These are phyloP conservation scores for Exophiala spinifera DNA, from an alignment of 2,329 filamentous ascomycete genomes.

Conservation along the genomic window DNA sequence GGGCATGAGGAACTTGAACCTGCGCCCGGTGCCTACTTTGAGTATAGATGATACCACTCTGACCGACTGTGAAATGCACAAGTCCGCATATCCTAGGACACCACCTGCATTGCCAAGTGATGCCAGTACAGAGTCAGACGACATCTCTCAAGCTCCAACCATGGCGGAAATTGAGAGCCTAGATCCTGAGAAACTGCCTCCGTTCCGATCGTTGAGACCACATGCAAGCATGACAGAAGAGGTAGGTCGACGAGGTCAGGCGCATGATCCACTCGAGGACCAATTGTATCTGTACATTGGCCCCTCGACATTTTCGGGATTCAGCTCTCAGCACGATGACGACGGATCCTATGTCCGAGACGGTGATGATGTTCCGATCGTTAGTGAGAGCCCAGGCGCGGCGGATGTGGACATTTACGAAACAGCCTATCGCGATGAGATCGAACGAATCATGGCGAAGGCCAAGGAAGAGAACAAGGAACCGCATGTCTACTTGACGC, in stretches of 20 bases:
- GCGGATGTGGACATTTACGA: slow-evolving; percentile 89
- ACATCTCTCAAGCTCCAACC: slow-evolving; percentile 11
- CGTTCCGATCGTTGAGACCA: slow-evolving; percentile 24
- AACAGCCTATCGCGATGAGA: slow-evolving; percentile 77
- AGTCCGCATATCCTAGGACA: neutral
- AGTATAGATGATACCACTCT: slow-evolving; percentile 22
- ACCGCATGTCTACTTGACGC: slow-evolving; percentile 58
- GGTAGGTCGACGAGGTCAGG: slow-evolving; percentile 50
- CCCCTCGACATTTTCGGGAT: slow-evolving; percentile 47
- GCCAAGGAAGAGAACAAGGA: slow-evolving; percentile 36
- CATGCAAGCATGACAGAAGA: slow-evolving; percentile 26
- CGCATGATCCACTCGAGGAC: slow-evolving; percentile 62
- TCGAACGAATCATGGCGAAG: slow-evolving; percentile 63
- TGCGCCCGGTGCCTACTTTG: slow-evolving; percentile 14
- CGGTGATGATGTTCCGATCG: slow-evolving; percentile 43
- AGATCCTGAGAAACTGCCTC: slow-evolving; percentile 23
- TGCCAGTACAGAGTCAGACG: slow-evolving; percentile 19
- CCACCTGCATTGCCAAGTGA: slow-evolving; percentile 9
- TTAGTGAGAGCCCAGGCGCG: slow-evolving; percentile 80
- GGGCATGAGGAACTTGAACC: slow-evolving; percentile 7
- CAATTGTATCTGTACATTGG: slow-evolving; percentile 75
- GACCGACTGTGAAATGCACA: neutral
- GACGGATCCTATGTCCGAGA: slow-evolving; percentile 26
- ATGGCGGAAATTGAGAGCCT: slow-evolving; percentile 15
- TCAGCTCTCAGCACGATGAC: slow-evolving; percentile 47